phyloP scores from a whole-genome alignment of 2,329 filamentous ascomycete genomes.

The Beauveria varroae region DNA sequence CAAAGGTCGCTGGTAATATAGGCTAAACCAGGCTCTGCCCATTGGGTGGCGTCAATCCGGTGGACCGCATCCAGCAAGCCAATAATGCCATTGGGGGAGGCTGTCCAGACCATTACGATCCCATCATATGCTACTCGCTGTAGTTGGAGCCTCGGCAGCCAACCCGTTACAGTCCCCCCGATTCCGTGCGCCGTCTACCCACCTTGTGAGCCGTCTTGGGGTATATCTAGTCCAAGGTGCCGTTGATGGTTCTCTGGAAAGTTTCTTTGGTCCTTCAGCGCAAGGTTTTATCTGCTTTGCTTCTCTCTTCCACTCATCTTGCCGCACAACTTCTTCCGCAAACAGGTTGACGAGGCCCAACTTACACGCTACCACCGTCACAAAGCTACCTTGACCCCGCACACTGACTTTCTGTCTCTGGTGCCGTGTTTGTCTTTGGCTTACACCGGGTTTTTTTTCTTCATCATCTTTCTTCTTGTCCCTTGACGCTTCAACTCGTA shows the following conservation, averaged over 20 bases:
- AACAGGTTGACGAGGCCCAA: not conserved
- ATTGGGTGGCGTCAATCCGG: conserved; percentile 5
- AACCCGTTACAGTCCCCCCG: conserved; percentile 9
- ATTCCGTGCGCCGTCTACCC: conserved; percentile 1
- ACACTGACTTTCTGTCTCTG: not conserved
- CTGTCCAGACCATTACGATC: conserved; percentile 5
- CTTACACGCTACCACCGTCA: not conserved
- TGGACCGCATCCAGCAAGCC: conserved; percentile 1
- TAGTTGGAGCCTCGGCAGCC: conserved; percentile 8
- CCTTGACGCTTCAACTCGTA: not conserved
- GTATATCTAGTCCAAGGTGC: conserved; percentile 5
- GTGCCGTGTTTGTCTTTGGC: not conserved
- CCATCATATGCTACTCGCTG: conserved; percentile 11
- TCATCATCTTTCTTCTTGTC: not conserved
- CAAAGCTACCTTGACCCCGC: not conserved
- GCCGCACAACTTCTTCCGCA: not conserved
- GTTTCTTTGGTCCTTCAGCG: not conserved
- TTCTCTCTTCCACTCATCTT: not conserved
- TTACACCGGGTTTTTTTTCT: not conserved
- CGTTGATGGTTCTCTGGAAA: not conserved
- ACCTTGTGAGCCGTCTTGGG: not conserved
- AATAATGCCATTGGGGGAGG: not conserved
- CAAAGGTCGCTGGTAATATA: not conserved
- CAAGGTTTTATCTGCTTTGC: not conserved
- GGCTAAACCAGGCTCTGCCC: conserved; percentile 2